Base-by-base conservation (phyloP, 1,139 yeast genomes). In the Kurtzmaniella quercitrusa region DNA sequence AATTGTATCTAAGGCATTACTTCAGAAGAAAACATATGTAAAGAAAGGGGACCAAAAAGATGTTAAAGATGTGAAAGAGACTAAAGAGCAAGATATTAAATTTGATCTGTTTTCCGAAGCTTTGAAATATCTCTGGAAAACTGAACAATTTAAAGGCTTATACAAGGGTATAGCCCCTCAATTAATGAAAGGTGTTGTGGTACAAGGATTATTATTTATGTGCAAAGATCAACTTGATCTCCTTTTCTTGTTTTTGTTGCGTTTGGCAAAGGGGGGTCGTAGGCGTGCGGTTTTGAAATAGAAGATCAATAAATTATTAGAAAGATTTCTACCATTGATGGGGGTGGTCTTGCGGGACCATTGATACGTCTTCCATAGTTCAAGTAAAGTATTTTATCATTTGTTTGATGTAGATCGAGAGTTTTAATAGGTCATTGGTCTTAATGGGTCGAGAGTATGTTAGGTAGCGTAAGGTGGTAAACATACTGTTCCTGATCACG, bases 91-190 rank as follows among this genome's bases (percentile, higher is more conserved):
- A 2, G 60, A 53, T 21, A 54, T 70, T 38, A 65, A 60, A 48
- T 72, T 72, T 53, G 63, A 66, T 41, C 59, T 58, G 48, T 72
- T 72, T 49, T 68, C 72, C 15, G 64, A 70, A 34, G 77, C 76
- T 17, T 68, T 72, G 55, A 61, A 62, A 42, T 70, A 72, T 50
- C 68, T 72, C 50, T 72, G 75, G 75, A 56, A 63, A 18, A 69
- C 74, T 2, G 75, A 70, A 51, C 60, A 60, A 46, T 51, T 71
- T 50, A 43, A 51, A 15, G 77, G 85, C 0, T 65, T 85, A 46
- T 88, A 89, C 78, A 87, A 84, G 68, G 96, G 96, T 6, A 60
- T 88, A 39, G 79, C 82, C 8, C 95, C 95, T 6, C 96, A 88
- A 62, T 73, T 88, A 51, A 63, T 83, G 37, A 88, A 88, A 69